These are phyloP conservation scores for Annulohypoxylon moriforme DNA, from an alignment of 495 filamentous ascomycete species.

Conservation along the genomic window DNA sequence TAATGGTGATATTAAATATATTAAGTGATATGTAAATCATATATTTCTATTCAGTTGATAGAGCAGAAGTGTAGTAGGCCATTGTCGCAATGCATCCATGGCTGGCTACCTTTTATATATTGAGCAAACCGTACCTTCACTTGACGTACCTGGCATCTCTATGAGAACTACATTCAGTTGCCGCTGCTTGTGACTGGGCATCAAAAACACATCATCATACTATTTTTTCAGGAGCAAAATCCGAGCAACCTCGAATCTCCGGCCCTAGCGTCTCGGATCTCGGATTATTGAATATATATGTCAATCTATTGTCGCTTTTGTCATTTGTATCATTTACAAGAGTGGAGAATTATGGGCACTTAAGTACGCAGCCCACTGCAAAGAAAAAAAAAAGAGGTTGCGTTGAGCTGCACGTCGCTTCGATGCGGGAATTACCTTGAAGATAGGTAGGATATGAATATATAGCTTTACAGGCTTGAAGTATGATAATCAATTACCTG, in stretches of 20 bases:
- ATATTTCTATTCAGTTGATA: not conserved
- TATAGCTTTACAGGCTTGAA: too few relatives aligned
- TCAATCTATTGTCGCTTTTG: constrained; percentile 7
- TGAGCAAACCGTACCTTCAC: not conserved
- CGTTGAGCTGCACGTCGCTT: not conserved
- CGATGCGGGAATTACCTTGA: too few relatives aligned
- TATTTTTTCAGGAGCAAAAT: constrained; percentile 8
- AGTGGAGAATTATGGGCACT: not conserved
- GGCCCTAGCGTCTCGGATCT: constrained; percentile 21
- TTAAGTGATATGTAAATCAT: not conserved
- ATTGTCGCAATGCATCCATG: not conserved
- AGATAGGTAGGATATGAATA: too few relatives aligned
- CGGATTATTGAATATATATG: constrained; percentile 7
- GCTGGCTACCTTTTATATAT: constrained; percentile 9
- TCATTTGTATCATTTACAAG: not conserved
- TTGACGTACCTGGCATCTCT: not conserved
- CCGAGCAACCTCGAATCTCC: constrained; percentile 38
- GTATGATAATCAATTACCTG: too few relatives aligned
- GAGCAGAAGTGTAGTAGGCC: not conserved
- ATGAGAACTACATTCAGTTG: constrained; percentile 2
- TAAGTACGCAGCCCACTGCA: not conserved
- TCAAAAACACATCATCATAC: constrained; percentile 21
- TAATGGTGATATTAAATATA: not conserved
- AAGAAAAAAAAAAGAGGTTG: not conserved
- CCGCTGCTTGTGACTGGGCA: constrained; percentile 16